Base-by-base conservation (phyloP, 2,329 filamentous ascomycete species). In the Pyrenochaeta sp. region DNA sequence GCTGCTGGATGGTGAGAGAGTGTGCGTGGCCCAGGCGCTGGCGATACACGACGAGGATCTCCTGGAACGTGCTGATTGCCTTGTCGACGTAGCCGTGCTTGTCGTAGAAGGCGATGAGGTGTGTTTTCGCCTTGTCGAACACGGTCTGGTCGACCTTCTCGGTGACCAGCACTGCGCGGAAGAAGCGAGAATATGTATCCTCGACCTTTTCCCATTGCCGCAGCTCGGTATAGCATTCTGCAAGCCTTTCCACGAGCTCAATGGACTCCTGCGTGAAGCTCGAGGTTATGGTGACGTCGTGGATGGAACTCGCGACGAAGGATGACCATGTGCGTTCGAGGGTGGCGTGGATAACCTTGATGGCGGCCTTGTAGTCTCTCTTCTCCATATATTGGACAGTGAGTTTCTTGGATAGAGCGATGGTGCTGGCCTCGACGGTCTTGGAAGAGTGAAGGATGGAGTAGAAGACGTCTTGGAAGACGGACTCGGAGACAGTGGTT, bases 291-390 rank as follows among this genome's bases (percentile, higher is more conserved):
- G 65, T 65, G 1, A 81, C 73, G 43, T 78, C 72, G 21, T 76
- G 40, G 14, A 76, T 60, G 0, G 74, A 76, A 13, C 66, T 63
- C 9, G 74, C 68, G 32, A 80, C 73, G 41, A 81, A 68, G 0
- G 72, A 72, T 1, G 73, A 68, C 78, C 78, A 81, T 3, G 75
- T 71, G 4, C 68, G 65, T 26, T 71, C 68, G 20, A 81, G 59
- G 7, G 77, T 73, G 15, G 64, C 65, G 37, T 77, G 75, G 23
- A 79, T 68, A n/a, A 77, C 61, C 1, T 63, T 69, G 17, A 75
- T 74, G 3, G 77, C 76, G 41, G 79, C 74, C 3, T 69, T 68
- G 66, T 73, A 81, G 22, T 76, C 71, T 47, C 72, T 72, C 60
- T 79, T 74, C 3, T 72, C 69, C 17, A 75, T 72, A 58, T 79